A percentile compares a stretch with the other conserved stretches of the same genome.
phyloP scores from a whole-genome alignment of 805 yeast species.

The Metschnikowia arizonensis region DNA sequence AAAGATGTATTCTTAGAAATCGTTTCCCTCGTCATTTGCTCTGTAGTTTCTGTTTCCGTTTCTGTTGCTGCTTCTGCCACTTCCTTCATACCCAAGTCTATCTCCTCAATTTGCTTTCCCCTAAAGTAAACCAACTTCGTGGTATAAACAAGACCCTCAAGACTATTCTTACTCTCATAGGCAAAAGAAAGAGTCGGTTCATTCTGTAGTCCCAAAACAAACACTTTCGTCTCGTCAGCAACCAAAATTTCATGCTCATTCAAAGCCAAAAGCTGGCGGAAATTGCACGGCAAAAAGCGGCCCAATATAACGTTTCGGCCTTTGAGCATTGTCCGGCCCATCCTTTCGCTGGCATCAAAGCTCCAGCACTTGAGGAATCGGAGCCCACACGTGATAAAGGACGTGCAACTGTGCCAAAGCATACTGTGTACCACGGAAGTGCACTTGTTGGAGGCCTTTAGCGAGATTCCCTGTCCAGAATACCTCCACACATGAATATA shows the following conservation, averaged over 20 bases:
- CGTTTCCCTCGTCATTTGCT: not conserved
- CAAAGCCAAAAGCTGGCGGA: slow-evolving; percentile 37
- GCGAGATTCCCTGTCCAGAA: slow-evolving; percentile 18
- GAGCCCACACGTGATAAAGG: slow-evolving; percentile 54
- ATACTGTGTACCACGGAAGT: slow-evolving; percentile 54
- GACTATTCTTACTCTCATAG: not conserved
- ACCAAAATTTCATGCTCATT: slow-evolving; percentile 36
- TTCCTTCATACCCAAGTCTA: not conserved
- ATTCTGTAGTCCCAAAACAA: slow-evolving; percentile 24
- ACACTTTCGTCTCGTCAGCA: slow-evolving; percentile 29
- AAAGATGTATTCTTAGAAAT: too few species aligned
- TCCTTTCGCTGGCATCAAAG: slow-evolving; percentile 20
- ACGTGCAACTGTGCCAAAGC: slow-evolving; percentile 42
- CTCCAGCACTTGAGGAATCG: slow-evolving; percentile 64
- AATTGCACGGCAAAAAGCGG: slow-evolving; percentile 44
- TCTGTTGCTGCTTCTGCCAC: not conserved
- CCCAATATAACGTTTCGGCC: slow-evolving; percentile 63
- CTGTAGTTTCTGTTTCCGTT: not conserved
- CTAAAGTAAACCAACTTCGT: not conserved
- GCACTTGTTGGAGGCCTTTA: slow-evolving; percentile 55
- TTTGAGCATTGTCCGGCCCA: slow-evolving; percentile 25
- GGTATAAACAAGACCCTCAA: not conserved
- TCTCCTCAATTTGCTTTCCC: not conserved
- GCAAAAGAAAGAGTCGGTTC: slow-evolving; percentile 17
- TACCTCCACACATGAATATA: slow-evolving; percentile 59